Conservation (phyloP, 768 basidiomycete genomes). For the Tulasnella sp. region DNA sequence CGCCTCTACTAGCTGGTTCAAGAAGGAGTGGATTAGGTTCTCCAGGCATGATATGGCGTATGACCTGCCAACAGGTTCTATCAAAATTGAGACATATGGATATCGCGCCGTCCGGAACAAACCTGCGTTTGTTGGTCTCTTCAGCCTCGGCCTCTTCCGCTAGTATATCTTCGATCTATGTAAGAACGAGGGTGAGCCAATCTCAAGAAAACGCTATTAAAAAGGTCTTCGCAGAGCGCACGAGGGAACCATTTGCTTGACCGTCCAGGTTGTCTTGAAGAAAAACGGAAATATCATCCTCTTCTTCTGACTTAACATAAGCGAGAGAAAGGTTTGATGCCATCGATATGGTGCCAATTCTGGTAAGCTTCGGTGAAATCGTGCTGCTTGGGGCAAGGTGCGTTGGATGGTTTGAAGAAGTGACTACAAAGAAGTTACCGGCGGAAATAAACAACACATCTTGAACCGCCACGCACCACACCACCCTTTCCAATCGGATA, state of each 20-base stretch:
- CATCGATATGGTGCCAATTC: background rate
- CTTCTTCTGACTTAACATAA: background rate
- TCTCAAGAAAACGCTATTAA: no score
- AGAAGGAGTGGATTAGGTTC: slow-evolving; percentile 33
- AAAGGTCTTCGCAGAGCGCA: background rate
- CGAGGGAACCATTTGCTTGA: background rate
- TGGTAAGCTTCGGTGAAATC: background rate
- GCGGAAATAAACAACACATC: background rate
- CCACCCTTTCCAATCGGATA: no score
- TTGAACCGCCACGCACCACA: no score
- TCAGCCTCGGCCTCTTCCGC: background rate
- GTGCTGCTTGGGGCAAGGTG: background rate
- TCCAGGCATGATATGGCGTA: slow-evolving; percentile 34
- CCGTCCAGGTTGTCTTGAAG: background rate
- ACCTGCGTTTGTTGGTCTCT: background rate
- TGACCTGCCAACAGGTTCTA: background rate
- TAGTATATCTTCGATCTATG: background rate
- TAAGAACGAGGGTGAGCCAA: background rate
- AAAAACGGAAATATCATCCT: background rate
- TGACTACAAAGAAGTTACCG: background rate
- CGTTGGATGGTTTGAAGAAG: background rate
- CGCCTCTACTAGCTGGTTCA: slow-evolving; percentile 27
- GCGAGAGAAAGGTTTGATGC: background rate
- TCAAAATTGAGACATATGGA: background rate
- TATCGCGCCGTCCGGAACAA: background rate